Evolutionary conservation across 2,329 filamentous ascomycete species (phyloP).

Genomic region (Clonostachys solani): DNA sequence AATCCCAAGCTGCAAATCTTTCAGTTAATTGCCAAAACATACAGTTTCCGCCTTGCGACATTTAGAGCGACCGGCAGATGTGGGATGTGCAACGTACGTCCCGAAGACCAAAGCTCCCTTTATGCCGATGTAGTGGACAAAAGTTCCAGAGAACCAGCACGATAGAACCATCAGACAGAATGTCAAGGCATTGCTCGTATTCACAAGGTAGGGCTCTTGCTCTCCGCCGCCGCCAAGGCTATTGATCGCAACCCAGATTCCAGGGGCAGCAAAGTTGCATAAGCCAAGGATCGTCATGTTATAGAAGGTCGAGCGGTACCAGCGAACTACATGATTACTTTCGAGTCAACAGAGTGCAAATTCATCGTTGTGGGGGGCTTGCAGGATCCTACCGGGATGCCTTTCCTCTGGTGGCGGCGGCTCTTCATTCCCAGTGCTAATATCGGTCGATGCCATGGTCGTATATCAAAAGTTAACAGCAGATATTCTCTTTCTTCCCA

Average conservation of each 20-base stretch:
- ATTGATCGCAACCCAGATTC: conserved; percentile 38
- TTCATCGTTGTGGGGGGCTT: too few species aligned
- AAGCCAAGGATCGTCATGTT: conserved; percentile 34
- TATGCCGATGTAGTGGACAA: conserved; percentile 8
- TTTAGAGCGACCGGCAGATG: too few species aligned
- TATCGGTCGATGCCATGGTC: too few species aligned
- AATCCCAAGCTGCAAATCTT: conserved; percentile 27
- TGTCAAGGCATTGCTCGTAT: conserved; percentile 47
- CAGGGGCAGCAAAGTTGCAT: conserved; percentile 41
- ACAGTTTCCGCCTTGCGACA: too few species aligned
- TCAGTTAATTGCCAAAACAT: too few species aligned
- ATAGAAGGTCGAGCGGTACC: conserved; percentile 16
- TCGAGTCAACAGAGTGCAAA: too few species aligned
- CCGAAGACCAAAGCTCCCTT: conserved; percentile 38
- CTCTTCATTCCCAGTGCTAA: too few species aligned
- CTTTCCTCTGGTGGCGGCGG: too few species aligned
- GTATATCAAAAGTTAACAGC: too few species aligned
- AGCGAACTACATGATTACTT: not conserved
- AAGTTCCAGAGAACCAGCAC: conserved; percentile 45
- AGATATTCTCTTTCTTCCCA: too few species aligned
- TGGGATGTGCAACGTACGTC: conserved; percentile 9
- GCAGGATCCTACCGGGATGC: too few species aligned
- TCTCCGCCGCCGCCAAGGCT: conserved; percentile 35
- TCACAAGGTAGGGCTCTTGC: conserved; percentile 59
- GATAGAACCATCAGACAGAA: conserved; percentile 40